phyloP scores from a whole-genome alignment of 1,284 basidiomycete genomes.

The Apiotrichum gamsii region DNA sequence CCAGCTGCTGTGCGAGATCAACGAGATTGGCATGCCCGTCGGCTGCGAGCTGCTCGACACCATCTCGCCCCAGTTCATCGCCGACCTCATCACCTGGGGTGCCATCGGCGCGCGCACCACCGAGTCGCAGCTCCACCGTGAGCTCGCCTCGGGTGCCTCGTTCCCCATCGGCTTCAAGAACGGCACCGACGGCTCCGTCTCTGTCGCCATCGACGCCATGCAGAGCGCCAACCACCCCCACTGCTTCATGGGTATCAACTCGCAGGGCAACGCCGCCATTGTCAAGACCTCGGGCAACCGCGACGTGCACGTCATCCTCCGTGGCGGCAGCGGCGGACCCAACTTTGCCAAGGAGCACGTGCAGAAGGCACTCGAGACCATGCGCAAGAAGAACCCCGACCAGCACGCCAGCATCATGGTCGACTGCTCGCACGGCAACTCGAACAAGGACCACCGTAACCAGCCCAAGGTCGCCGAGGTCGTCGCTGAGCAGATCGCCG shows the following conservation, averaged over 20 bases:
- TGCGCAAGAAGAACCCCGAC: conserved; percentile 58
- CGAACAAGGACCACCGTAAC: conserved; percentile 83
- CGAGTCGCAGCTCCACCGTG: conserved; percentile 90
- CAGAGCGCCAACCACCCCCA: conserved; percentile 84
- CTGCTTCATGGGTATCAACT: conserved; percentile 96
- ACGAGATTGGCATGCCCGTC: conserved; percentile 74
- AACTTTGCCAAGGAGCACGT: conserved; percentile 66
- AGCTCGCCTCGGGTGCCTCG: conserved; percentile 46
- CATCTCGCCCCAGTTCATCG: conserved; percentile 78
- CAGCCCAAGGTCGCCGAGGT: conserved; percentile 90
- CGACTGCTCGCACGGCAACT: conserved; percentile 62
- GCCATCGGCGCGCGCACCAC: conserved; percentile 95
- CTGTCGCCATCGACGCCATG: conserved; percentile 89
- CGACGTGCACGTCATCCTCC: conserved; percentile 88
- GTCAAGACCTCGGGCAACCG: conserved; percentile 89
- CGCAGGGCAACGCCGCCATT: conserved; percentile 86
- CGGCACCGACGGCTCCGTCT: conserved; percentile 86
- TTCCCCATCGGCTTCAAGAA: conserved; percentile 83
- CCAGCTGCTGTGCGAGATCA: conserved; percentile 77
- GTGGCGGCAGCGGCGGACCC: conserved; percentile 80
- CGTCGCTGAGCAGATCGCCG: conserved; percentile 70
- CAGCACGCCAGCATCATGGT: conserved; percentile 49
- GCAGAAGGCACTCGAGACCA: conserved; percentile 60
- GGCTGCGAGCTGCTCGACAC: conserved; percentile 75
- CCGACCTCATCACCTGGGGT: conserved; percentile 94